Conservation (phyloP, 352 stramenopile species). For the Pythium periplocum region DNA sequence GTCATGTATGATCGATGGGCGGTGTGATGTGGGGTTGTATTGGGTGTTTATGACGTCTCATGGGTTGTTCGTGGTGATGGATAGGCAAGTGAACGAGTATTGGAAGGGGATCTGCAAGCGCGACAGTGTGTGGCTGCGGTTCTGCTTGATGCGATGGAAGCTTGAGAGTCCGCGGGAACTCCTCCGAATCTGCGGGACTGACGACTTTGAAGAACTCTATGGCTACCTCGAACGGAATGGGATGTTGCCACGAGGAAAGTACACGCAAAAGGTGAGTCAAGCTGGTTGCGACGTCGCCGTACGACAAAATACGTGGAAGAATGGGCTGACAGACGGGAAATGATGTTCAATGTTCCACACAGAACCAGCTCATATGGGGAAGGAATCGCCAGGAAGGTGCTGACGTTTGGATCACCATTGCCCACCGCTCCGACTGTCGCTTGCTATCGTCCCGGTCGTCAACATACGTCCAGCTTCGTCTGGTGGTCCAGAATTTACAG, state of each 20-base stretch:
- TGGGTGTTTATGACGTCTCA: too few species aligned
- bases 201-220: slow-evolving; percentile 56
- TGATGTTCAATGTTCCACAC: not conserved
- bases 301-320: too few species aligned
- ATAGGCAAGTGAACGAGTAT: slow-evolving; percentile 51
- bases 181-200: slow-evolving; percentile 35
- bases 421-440: slow-evolving; percentile 63
- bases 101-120: slow-evolving; percentile 40
- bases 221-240: slow-evolving; percentile 48
- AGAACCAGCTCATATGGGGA: slow-evolving; percentile 66
- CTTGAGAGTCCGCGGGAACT: slow-evolving; percentile 39
- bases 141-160: slow-evolving; percentile 44
- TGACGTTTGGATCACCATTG: slow-evolving; percentile 70
- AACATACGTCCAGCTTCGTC: slow-evolving; percentile 55
- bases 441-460: slow-evolving; percentile 23
- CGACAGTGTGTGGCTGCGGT: slow-evolving; percentile 45
- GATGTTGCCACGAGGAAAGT: slow-evolving; percentile 56
- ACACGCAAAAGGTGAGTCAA: slow-evolving; percentile 45
- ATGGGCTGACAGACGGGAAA: too few species aligned
- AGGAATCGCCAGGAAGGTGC: slow-evolving; percentile 55
- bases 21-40: too few species aligned
- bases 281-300: not conserved
- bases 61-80: too few species aligned
- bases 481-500: slow-evolving; percentile 68
- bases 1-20: slow-evolving; percentile 45